Evolutionary conservation across 768 basidiomycete genomes (phyloP).

Genomic region (Boletus speciosus): DNA sequence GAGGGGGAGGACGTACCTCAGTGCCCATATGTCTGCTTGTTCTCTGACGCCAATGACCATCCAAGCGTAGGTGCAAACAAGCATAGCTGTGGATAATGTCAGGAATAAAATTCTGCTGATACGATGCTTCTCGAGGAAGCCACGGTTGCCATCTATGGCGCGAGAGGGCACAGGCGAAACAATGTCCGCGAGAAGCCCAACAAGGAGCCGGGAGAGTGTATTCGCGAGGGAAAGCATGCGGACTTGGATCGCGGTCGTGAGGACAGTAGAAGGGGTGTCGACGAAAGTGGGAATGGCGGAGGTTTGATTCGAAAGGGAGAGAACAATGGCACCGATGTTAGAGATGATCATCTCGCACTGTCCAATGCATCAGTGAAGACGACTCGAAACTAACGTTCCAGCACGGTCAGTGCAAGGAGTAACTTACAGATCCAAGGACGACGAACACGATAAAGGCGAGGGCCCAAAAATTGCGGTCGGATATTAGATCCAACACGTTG

Average conservation of each 20-base stretch:
- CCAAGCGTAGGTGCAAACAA: slow-evolving; percentile 54
- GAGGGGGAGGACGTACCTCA: slow-evolving; percentile 47
- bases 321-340: slow-evolving; percentile 73
- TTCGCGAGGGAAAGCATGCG: slow-evolving; percentile 67
- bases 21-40: slow-evolving; percentile 58
- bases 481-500: slow-evolving; percentile 43
- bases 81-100: slow-evolving; percentile 42
- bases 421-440: slow-evolving; percentile 66
- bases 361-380: background rate
- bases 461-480: slow-evolving; percentile 61
- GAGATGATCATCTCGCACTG: slow-evolving; percentile 82
- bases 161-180: slow-evolving; percentile 59
- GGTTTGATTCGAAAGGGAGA: slow-evolving; percentile 49
- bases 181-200: slow-evolving; percentile 70
- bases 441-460: slow-evolving; percentile 50
- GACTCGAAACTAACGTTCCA: background rate
- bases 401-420: too few relatives aligned
- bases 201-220: slow-evolving; percentile 62
- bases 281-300: slow-evolving; percentile 4
- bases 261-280: slow-evolving; percentile 27
- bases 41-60: slow-evolving; percentile 46
- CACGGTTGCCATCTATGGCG: slow-evolving; percentile 29
- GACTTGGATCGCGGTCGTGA: slow-evolving; percentile 60
- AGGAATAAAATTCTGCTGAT: slow-evolving; percentile 66
- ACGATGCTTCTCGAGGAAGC: slow-evolving; percentile 41